Base-by-base conservation (phyloP, 495 filamentous ascomycete genomes). In the Lasiosphaeriaceae sp. region DNA sequence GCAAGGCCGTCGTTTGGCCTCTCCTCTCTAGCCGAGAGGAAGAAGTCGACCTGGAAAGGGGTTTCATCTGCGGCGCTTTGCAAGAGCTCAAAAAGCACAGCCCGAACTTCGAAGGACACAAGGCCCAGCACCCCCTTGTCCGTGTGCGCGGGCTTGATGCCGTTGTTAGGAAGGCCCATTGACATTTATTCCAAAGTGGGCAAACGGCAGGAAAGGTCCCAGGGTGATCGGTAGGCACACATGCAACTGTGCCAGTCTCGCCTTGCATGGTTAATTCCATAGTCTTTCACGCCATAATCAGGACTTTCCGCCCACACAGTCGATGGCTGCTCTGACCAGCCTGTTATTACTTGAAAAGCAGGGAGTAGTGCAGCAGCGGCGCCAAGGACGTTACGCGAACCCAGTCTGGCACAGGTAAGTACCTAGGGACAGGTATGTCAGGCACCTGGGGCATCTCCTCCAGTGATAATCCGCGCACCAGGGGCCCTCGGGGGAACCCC, bases 131-230 rank as follows among this genome's bases (percentile, higher is more conserved):
- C n/a, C n/a, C n/a, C n/a, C 55, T 48, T 52, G 54, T 44, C 9
- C 21, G 9, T 43, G 48, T 11, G 55, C 49, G 55, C 37, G 34
- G 54, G 54, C 54, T 35, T 31, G 21, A 47, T 52, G 41, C 51
- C 55, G 55, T 35, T 46, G 9, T 57, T 57, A 23, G 39, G 22
- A 57, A 57, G 55, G 55, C 47, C 55, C 24, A 22, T 51, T 26
- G 4, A 21, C 24, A 22, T 51, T 26, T 5, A 21, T 26, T 35
- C 19, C 8, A 43, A 43, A 16, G 3, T 12, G 1, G 39, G 39
- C 39, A 43, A 43, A 43, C 39, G 39, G 39, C 39, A 43, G 39
- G 14, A 43, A 43, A 43, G 12, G 39, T n/a, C n/a, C 39, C 39
- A n/a, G 37, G 52, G 41, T n/a, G n/a, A n/a, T 46, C 17, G 39